phyloP scores from a whole-genome alignment of 768 basidiomycete genomes.

The Hebeloma cylindrosporum region DNA sequence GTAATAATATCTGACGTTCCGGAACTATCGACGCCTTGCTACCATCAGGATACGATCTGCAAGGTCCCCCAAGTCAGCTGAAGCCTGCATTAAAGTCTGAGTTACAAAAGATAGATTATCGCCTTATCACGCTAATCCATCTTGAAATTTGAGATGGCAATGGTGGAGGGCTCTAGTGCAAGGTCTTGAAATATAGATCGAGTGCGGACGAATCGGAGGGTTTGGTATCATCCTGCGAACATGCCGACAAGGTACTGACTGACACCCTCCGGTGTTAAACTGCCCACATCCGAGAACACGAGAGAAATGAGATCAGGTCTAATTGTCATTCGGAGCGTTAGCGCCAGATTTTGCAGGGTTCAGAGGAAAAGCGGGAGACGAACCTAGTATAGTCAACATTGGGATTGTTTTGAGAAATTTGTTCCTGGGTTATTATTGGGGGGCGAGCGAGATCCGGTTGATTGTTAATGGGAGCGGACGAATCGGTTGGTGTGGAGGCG shows the following conservation, averaged over 20 bases:
- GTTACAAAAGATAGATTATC: constrained; percentile 32
- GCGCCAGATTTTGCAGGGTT: constrained; percentile 13
- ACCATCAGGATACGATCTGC: constrained; percentile 18
- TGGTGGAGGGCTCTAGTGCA: constrained; percentile 13
- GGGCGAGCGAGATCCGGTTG: constrained; percentile 28
- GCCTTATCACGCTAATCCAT: constrained; percentile 37
- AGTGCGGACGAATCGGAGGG: constrained; percentile 15
- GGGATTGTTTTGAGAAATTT: constrained; percentile 82
- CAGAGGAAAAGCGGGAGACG: constrained; percentile 17
- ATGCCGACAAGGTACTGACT: constrained; percentile 95
- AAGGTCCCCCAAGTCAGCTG: constrained; percentile 20
- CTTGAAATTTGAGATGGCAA: constrained; percentile 21
- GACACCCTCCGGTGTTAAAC: constrained; percentile 88
- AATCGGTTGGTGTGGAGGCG: constrained; percentile 13
- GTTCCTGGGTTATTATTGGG: constrained; percentile 72
- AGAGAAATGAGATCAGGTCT: constrained; percentile 93
- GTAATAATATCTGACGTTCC: constrained; percentile 12
- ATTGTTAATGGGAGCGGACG: constrained; percentile 16
- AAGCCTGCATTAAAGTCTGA: constrained; percentile 19
- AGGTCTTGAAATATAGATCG: constrained; percentile 17
- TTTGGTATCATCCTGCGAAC: constrained; percentile 65
- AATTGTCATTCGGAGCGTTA: constrained; percentile 17
- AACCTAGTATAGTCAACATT: constrained; percentile 94
- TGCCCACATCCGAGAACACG: constrained; percentile 93
- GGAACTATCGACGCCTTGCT: constrained; percentile 15